Conservation (phyloP, 805 yeast genomes). For the Sugiyamaella valdiviana region DNA sequence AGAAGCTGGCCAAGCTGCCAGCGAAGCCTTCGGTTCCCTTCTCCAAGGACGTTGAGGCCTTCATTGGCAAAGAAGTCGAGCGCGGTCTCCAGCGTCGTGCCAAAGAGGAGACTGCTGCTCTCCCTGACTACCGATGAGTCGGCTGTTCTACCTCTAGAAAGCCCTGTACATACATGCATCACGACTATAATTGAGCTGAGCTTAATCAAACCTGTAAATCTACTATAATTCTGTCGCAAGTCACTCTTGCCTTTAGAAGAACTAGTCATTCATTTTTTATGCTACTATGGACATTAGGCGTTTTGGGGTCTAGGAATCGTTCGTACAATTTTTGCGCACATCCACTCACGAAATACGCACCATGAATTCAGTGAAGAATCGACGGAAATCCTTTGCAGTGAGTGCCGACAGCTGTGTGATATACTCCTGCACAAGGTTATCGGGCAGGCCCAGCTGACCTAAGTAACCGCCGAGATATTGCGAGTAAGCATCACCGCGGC, state of each 20-base stretch:
- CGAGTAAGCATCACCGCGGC: constrained; percentile 43
- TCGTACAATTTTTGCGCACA: background rate
- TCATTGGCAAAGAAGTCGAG: constrained; percentile 39
- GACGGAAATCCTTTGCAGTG: constrained; percentile 62
- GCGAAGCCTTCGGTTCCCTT: constrained; percentile 34
- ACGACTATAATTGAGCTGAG: background rate
- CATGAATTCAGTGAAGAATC: constrained; percentile 52
- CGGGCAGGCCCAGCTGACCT: constrained; percentile 52
- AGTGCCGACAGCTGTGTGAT: constrained; percentile 49
- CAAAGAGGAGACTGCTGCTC: constrained; percentile 18
- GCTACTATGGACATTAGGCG: background rate
- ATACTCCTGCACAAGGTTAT: constrained; percentile 53
- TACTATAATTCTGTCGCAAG: no score
- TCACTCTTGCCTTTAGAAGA: no score
- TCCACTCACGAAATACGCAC: constrained; percentile 13
- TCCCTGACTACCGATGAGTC: constrained; percentile 13
- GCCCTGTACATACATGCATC: background rate
- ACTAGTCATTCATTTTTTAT: no score
- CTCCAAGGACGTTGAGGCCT: constrained; percentile 50
- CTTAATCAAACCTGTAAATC: background rate
- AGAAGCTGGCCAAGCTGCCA: constrained; percentile 26
- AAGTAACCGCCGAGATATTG: constrained; percentile 50
- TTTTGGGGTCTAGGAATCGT: background rate
- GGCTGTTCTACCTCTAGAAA: background rate
- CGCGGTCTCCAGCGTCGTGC: constrained; percentile 24